phyloP scores from a whole-genome alignment of 2,329 filamentous ascomycete species.

The Coniochaeta sp. region DNA sequence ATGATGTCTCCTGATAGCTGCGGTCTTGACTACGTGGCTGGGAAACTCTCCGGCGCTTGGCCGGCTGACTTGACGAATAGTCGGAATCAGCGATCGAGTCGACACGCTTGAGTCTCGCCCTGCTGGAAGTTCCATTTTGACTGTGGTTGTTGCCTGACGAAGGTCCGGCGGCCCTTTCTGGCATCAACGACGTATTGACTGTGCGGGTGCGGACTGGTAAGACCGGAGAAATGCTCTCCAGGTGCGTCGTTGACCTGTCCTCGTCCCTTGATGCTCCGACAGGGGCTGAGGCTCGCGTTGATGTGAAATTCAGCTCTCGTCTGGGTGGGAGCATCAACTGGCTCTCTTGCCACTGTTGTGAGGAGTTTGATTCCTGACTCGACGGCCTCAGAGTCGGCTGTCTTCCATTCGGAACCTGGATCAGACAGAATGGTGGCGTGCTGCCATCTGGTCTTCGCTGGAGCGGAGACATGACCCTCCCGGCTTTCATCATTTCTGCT shows the following conservation, averaged over 20 bases:
- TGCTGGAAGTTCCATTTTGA: too few relatives aligned
- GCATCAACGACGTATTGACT: neutral
- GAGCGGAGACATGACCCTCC: neutral
- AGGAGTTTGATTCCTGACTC: neutral
- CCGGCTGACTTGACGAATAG: neutral
- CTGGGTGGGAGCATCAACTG: neutral
- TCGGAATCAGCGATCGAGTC: neutral
- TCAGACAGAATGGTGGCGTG: neutral
- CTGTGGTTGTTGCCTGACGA: neutral
- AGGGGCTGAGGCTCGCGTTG: neutral
- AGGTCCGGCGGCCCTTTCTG: neutral
- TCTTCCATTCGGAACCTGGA: neutral
- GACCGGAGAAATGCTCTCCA: neutral
- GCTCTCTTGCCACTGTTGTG: neutral
- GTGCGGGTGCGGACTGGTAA: neutral
- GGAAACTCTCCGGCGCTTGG: neutral
- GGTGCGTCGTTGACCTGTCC: too few relatives aligned
- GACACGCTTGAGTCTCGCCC: neutral
- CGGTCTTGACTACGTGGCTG: neutral
- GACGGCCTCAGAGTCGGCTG: neutral
- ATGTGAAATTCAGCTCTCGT: neutral
- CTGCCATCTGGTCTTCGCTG: neutral
- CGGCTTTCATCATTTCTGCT: neutral
- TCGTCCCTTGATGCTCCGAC: neutral
- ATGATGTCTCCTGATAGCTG: neutral